A percentile compares a stretch with the other conserved stretches of the same genome.
Evolutionary conservation across 495 filamentous ascomycete genomes (phyloP).

Genomic region (Penicillium soppii): DNA sequence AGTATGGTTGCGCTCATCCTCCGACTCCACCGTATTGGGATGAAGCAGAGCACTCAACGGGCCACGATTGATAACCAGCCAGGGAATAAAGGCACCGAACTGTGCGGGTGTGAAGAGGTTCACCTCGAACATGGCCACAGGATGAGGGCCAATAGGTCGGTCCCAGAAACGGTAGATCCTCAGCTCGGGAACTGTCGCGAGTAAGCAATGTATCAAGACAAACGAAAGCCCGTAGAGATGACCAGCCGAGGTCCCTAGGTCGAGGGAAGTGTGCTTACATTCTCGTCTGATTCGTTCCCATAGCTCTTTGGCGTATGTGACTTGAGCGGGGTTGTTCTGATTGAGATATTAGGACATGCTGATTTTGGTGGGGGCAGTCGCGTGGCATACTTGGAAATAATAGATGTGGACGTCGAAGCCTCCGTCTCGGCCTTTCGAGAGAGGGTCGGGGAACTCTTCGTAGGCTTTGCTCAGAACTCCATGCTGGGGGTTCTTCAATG

Average conservation of each 20-base stretch:
- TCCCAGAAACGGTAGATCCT: slow-evolving; percentile 80
- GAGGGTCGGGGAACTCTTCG: slow-evolving; percentile 60
- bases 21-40: slow-evolving; percentile 64
- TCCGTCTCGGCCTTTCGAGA: slow-evolving; percentile 59
- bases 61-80: slow-evolving; percentile 81
- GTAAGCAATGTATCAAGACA: not conserved
- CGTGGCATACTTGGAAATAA: slow-evolving; percentile 51
- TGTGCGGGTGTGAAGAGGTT: slow-evolving; percentile 82
- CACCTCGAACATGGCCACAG: slow-evolving; percentile 86
- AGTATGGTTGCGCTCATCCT: slow-evolving; percentile 67
- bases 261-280: slow-evolving; percentile 50
- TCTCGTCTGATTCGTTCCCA: slow-evolving; percentile 78
- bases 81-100: slow-evolving; percentile 83
- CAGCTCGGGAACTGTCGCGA: slow-evolving; percentile 70
- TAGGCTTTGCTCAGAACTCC: slow-evolving; percentile 62
- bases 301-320: slow-evolving; percentile 64
- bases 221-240: not conserved
- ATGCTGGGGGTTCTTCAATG: slow-evolving; percentile 56
- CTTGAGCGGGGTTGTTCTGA: slow-evolving; percentile 59
- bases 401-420: slow-evolving; percentile 82
- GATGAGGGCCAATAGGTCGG: slow-evolving; percentile 76
- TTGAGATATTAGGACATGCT: not conserved
- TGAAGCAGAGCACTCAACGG: slow-evolving; percentile 79
- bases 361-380: not conserved
- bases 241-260: not conserved